Conservation (phyloP, 805 yeast species). For the Candida vartiovaarae region DNA sequence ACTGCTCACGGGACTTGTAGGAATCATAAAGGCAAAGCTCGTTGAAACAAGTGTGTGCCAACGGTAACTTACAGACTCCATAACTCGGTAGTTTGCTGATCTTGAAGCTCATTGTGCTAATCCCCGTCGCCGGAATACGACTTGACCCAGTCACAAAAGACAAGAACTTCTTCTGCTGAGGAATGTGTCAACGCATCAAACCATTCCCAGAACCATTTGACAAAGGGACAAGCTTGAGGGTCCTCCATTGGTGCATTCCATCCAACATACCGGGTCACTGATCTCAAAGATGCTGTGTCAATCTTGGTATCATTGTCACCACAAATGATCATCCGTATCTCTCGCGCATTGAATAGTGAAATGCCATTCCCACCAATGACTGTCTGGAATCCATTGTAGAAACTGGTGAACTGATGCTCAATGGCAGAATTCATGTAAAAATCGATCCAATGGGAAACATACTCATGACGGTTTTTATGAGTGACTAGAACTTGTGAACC, state of each 20-base stretch:
- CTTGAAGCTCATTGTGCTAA: conserved; percentile 65
- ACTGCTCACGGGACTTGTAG: conserved; percentile 48
- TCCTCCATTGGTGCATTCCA: conserved; percentile 39
- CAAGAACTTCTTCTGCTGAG: conserved; percentile 55
- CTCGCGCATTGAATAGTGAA: conserved; percentile 74
- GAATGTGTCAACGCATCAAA: conserved; percentile 37
- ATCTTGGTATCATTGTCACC: conserved; percentile 63
- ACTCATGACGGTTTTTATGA: conserved; percentile 47
- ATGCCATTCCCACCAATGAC: conserved; percentile 80
- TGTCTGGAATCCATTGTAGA: conserved; percentile 62
- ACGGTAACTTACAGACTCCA: conserved; percentile 47
- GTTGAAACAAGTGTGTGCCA: conserved; percentile 93
- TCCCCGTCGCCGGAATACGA: conserved; percentile 88
- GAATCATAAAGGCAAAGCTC: conserved; percentile 69
- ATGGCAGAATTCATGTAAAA: conserved; percentile 55
- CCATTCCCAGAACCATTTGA: conserved; percentile 87
- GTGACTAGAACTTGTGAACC: conserved; percentile 57
- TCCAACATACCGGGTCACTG: conserved; percentile 69
- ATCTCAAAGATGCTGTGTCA: conserved; percentile 59
- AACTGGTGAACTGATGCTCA: conserved; percentile 44
- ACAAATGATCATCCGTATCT: conserved; percentile 68
- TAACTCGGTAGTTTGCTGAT: conserved; percentile 45
- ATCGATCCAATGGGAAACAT: conserved; percentile 54
- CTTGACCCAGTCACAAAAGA: conserved; percentile 87
- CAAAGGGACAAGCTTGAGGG: conserved; percentile 28